Percentiles rank a stretch among this genome's conserved stretches.
Conservation (phyloP, 2,329 filamentous ascomycete genomes). For the Cercospora beticola region DNA sequence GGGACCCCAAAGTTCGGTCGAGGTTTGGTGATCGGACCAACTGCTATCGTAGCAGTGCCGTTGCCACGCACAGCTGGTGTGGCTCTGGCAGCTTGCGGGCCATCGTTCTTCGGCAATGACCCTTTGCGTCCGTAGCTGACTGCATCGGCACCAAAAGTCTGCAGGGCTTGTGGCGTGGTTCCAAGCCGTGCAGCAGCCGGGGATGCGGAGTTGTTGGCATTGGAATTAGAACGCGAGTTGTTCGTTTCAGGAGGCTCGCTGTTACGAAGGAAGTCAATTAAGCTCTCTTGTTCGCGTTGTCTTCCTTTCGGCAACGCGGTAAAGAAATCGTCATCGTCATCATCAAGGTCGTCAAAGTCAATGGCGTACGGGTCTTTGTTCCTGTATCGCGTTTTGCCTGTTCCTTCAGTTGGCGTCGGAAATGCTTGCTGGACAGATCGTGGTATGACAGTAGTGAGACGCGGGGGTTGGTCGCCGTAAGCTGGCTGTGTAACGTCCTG, state of each 20-base stretch:
- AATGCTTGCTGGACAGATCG: conserved; percentile 4
- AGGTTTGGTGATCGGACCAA: conserved; percentile 20
- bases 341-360: conserved; percentile 61
- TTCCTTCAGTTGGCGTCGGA: conserved; percentile 8
- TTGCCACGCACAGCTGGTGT: not conserved
- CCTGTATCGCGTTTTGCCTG: conserved; percentile 66
- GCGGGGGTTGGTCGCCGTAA: conserved; percentile 20
- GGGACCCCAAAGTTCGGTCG: conserved; percentile 19
- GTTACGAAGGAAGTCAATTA: conserved; percentile 72
- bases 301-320: conserved; percentile 45
- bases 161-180: conserved; percentile 13
- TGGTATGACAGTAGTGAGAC: conserved; percentile 16
- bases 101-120: conserved; percentile 17
- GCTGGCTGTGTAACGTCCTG: conserved; percentile 14
- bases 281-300: conserved; percentile 57
- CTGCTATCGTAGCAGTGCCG: conserved; percentile 21
- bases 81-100: conserved; percentile 9
- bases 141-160: conserved; percentile 23
- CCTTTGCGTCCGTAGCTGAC: conserved; percentile 19
- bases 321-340: conserved; percentile 43
- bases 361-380: conserved; percentile 92
- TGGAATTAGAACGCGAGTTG: conserved; percentile 6
- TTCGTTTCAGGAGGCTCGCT: conserved; percentile 58
- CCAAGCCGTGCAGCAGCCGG: conserved; percentile 3
- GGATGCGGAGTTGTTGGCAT: not conserved